Evolutionary conservation across 2,329 filamentous ascomycete species (phyloP), one percentile per base, ranked within the genome.

Genomic region (Claviceps maximensis): DNA sequence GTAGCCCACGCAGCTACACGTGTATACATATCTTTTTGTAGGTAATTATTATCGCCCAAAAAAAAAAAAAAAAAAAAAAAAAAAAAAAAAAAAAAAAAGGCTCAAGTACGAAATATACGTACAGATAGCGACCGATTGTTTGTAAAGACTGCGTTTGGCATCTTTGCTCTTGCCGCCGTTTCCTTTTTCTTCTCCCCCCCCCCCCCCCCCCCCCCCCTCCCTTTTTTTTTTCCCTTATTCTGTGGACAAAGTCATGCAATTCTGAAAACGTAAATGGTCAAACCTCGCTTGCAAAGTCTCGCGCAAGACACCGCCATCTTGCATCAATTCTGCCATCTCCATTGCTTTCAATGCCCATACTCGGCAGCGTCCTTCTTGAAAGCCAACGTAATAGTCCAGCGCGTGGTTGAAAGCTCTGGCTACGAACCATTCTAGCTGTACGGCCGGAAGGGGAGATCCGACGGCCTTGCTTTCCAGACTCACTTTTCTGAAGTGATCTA

Each of bases 341-440:
- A 87, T 71, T 4, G 84, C 81, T 59, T 78, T 76, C 7, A 77
- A 71, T 1, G 79, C 78, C 85, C 86, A 89, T 38, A 66, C 63
- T 56, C 73, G 76, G 48, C 80, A 82, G 1, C 69, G 65, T 4
- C 71, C 71, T 53, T 80, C 75, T 25, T 84, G 74, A 1, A 74
- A 72, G 1, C 68, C 70, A 13, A 75, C 73, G 59, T 80, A 82
- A n/a, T 79, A 73, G 60, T 89, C 85, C 5, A 89, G 71, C 0
- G 78, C 82, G 55, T 82, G 81, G 58, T 90, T 90, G 65, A 86
- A 89, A 0, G 78, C 71, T 6, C 75, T 80, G 1, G 79, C 78
- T 0, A 81, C 79, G n/a, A 93, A 76, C 84, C 86, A 93, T 60
- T 89, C 83, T 1, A 90, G 68, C 62, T 93, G 87, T 3, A 78